These are phyloP conservation scores for Teratosphaeria destructans DNA, from an alignment of 2,329 filamentous ascomycete genomes.

Conservation along the genomic window DNA sequence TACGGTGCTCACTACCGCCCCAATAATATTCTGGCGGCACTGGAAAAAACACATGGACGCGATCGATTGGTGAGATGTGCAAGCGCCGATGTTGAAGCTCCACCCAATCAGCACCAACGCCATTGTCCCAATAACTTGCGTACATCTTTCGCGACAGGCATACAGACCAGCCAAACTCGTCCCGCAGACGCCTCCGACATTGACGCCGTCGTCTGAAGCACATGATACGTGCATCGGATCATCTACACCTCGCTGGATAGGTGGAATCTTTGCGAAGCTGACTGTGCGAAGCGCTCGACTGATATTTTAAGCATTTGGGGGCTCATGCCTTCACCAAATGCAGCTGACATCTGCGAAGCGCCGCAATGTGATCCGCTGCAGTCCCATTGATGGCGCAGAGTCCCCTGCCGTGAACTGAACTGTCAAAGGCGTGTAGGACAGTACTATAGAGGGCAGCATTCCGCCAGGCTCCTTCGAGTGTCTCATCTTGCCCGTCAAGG, in stretches of 20 bases:
- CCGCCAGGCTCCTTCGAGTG: background rate
- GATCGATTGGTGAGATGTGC: background rate
- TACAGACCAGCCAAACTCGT: background rate
- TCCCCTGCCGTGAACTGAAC: background rate
- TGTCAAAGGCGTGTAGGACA: background rate
- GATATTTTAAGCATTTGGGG: background rate
- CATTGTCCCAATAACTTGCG: too few relatives aligned
- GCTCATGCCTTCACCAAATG: background rate
- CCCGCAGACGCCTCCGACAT: background rate
- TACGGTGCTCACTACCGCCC: too few relatives aligned
- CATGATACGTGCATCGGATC: background rate
- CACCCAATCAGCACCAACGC: background rate
- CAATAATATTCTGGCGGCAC: background rate
- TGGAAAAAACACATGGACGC: background rate
- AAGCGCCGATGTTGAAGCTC: background rate
- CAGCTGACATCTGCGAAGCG: background rate
- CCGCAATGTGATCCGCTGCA: background rate
- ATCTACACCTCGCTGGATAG: background rate
- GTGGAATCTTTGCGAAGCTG: background rate
- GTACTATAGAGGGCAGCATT: background rate
- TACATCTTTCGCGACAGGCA: background rate
- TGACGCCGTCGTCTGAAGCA: background rate
- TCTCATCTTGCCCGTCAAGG: background rate
- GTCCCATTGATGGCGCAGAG: background rate
- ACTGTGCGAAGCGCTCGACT: background rate